Base-by-base conservation (phyloP, 768 basidiomycete species). In the Suillus subluteus region DNA sequence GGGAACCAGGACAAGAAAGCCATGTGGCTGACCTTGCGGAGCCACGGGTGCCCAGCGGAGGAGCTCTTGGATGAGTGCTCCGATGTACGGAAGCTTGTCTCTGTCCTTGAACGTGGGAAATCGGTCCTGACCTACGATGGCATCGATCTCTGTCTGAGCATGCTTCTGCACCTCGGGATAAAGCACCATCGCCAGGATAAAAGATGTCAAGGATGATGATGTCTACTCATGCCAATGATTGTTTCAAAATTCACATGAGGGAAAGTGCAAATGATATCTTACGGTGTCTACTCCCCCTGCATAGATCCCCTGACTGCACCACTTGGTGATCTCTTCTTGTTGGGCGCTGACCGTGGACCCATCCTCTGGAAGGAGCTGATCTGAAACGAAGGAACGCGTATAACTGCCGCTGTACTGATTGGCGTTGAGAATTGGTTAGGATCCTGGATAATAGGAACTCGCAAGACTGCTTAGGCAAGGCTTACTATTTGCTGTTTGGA, bases 141-240 rank as follows among this genome's bases (percentile, higher is more conserved):
- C 21, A 38, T 75, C 75, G 12, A 79, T 61, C 54, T 78, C 76
- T 44, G 65, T 64, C 58, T 74, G 76, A 0, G 70, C 76, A 48
- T 68, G 76, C 56, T 67, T 67, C 69, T 74, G 68, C n/a, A 73
- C 71, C 1, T 48, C 63, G 3, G 78, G 77, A 56, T 71, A 68
- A 55, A 75, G 70, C 23, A 70, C 68, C 77, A 77, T 78, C 3
- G 73, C 77, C 21, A 76, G 73, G 26, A 67, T 67, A 50, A 73
- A 71, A 9, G 32, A 46, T 37, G 11, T 37, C 7, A 46, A 8
- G 26, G 35, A 35, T 54, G 56, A 11, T n/a, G 35, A 21, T 1
- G 8, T 46, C 48, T 66, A 7, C 1, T 1, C n/a, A 64, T 40
- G 8, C 21, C 35, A 44, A 15, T 3, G 26, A 46, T 44, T 32